Base-by-base conservation (phyloP, 331 rosid species). In the Acacia concinna region DNA sequence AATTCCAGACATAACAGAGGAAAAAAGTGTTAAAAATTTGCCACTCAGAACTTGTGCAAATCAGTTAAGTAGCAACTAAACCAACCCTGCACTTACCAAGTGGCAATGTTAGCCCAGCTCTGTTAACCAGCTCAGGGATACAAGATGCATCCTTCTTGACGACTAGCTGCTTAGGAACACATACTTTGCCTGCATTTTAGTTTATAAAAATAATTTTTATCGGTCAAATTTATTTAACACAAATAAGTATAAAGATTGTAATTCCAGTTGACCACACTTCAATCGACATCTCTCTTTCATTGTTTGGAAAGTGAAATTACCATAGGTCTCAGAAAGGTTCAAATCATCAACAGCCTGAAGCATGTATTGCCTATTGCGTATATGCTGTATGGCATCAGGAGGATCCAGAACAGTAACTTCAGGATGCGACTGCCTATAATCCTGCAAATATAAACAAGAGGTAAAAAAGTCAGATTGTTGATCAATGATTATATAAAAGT, bases 391-490 rank as follows among this genome's bases (percentile, higher is more conserved):
- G 79, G 96, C 94, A 86, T 94, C 98, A 18, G 98, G 98, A 83
- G 98, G 98, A 88, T 94, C 98, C 79, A 94, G 90, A 78, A 94
- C 94, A 21, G 96, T 91, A 40, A 94, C 98, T 74, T 94, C 98
- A 37, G 97, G 98, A 75, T 94, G 94, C 66, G 92, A 84, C 69
- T 47, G 88, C 84, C 98, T 81, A 56, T 94, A 94, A 67, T 94
- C 98, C 98, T 94, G 79, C 75, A 81, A 67, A 81, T 12, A 77
- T 31, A 74, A 70, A 21, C 60, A 79, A 49, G n/a, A 75, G 37
- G 31, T 73, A 67, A 69, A 69, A 85, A 47, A 57, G 60, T 52
- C 28, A 81, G 20, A 81, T 67, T 37, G 44, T 77, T 73, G 46
- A 49, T 44, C 28, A 63, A 30, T 30, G 9, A 31, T 62, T 27